phyloP scores from a whole-genome alignment of 768 basidiomycete genomes.

The Tubosaeta sp. region DNA sequence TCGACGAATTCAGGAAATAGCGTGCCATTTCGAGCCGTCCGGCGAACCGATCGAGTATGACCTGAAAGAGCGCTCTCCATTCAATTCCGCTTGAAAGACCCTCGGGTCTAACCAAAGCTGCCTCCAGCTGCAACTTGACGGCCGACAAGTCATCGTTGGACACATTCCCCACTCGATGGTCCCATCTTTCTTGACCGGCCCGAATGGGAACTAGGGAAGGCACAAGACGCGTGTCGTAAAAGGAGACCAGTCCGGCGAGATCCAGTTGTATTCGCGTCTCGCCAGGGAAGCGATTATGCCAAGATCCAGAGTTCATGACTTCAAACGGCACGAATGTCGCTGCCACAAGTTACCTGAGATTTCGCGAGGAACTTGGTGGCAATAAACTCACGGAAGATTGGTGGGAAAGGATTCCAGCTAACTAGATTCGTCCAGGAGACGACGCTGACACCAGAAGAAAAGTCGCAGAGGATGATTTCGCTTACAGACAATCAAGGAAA shows the following conservation, averaged over 20 bases:
- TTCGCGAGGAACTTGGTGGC: neutral
- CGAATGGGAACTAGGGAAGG: conserved; percentile 10
- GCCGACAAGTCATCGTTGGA: conserved; percentile 5
- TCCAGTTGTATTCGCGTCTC: conserved; percentile 20
- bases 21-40: conserved; percentile 39
- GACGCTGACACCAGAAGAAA: conserved; percentile 35
- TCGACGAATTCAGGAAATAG: conserved; percentile 30
- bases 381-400: neutral
- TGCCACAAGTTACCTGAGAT: neutral
- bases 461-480: conserved; percentile 48
- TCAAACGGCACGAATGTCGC: neutral
- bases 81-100: conserved; percentile 32
- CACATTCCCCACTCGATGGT: conserved; percentile 10
- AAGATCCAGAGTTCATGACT: conserved; percentile 10
- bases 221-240: conserved; percentile 17
- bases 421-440: conserved; percentile 28
- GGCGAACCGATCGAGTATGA: conserved; percentile 39
- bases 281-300: conserved; percentile 24
- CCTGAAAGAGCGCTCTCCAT: conserved; percentile 37
- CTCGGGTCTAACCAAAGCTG: neutral
- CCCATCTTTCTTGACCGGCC: conserved; percentile 11
- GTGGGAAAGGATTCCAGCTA: neutral
- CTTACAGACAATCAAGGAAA: conserved; percentile 17
- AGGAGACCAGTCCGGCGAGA: conserved; percentile 15
- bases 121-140: conserved; percentile 1